phyloP scores from a whole-genome alignment of 768 basidiomycete species.

The Amanita fuliginea region DNA sequence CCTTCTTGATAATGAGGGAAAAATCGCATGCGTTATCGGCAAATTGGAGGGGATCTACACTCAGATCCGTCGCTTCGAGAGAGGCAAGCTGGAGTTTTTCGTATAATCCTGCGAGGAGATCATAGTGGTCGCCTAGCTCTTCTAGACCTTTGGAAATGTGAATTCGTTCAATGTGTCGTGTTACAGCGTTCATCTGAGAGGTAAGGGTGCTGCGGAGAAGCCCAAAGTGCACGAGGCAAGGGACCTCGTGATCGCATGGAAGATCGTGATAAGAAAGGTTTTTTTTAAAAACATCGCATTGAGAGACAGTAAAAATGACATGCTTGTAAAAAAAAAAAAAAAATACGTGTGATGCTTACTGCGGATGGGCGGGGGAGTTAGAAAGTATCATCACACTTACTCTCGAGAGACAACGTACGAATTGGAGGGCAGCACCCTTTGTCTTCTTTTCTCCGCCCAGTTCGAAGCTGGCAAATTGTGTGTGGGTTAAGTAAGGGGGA shows the following conservation, averaged over 20 bases:
- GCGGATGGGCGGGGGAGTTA: background rate
- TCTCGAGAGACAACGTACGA: constrained; percentile 46
- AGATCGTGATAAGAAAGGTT: background rate
- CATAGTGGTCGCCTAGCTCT: constrained; percentile 28
- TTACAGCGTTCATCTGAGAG: background rate
- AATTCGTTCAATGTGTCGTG: constrained; percentile 7
- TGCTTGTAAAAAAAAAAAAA: no score
- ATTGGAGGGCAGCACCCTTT: constrained; percentile 90
- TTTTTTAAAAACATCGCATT: background rate
- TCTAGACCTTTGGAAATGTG: constrained; percentile 19
- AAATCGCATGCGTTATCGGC: constrained; percentile 25
- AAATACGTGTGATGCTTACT: constrained; percentile 13
- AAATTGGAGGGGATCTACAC: constrained; percentile 31
- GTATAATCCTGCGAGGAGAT: constrained; percentile 22
- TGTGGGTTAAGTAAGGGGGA: background rate
- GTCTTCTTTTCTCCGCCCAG: constrained; percentile 99
- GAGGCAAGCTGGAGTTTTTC: constrained; percentile 30
- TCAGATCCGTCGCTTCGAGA: constrained; percentile 26
- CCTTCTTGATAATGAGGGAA: constrained; percentile 23
- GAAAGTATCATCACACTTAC: background rate
- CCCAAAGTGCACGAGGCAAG: background rate
- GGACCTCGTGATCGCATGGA: no score
- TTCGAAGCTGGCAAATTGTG: constrained; percentile 62
- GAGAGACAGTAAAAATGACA: constrained; percentile 5
- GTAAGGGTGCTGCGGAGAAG: constrained; percentile 3